A percentile compares a stretch with the other conserved stretches of the same genome.
These are phyloP conservation scores for Ustilago vetiveriae DNA, from an alignment of 1,284 basidiomycete genomes.

Conservation along the genomic window DNA sequence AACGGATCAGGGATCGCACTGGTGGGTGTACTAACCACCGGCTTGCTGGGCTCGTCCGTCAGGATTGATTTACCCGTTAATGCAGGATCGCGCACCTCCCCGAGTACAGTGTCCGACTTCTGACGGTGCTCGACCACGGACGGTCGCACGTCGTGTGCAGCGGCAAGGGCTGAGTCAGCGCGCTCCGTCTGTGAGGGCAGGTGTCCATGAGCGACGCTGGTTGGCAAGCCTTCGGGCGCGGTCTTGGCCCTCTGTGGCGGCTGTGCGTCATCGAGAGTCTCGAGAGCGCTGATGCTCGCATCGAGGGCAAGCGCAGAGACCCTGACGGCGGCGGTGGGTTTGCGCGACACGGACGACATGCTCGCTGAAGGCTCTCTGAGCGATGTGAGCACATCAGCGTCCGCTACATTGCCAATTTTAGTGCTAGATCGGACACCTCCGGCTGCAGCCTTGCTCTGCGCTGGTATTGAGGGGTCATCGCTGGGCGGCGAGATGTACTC, in stretches of 20 bases:
- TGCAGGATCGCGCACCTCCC: neutral
- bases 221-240: constrained; percentile 28
- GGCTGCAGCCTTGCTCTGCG: neutral
- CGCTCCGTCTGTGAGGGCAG: constrained; percentile 16
- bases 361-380: constrained; percentile 33
- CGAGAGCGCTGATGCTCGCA: neutral
- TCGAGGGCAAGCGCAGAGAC: neutral
- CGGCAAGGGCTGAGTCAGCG: constrained; percentile 8
- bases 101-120: constrained; percentile 21
- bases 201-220: constrained; percentile 3
- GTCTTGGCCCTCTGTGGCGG: constrained; percentile 34
- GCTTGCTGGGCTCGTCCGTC: constrained; percentile 17
- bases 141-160: constrained; percentile 2
- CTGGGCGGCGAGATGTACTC: constrained; percentile 11
- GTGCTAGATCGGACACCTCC: neutral
- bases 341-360: constrained; percentile 35
- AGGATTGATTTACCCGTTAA: constrained; percentile 7
- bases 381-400: constrained; percentile 25
- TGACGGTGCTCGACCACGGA: constrained; percentile 3
- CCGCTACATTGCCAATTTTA: constrained; percentile 8
- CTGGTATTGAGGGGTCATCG: neutral
- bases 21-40: constrained; percentile 24
- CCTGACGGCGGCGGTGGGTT: constrained; percentile 5
- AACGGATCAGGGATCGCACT: constrained; percentile 28
- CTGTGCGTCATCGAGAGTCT: constrained; percentile 6